Conservation (phyloP, 2,329 filamentous ascomycete genomes). For the Cytospora piceae region DNA sequence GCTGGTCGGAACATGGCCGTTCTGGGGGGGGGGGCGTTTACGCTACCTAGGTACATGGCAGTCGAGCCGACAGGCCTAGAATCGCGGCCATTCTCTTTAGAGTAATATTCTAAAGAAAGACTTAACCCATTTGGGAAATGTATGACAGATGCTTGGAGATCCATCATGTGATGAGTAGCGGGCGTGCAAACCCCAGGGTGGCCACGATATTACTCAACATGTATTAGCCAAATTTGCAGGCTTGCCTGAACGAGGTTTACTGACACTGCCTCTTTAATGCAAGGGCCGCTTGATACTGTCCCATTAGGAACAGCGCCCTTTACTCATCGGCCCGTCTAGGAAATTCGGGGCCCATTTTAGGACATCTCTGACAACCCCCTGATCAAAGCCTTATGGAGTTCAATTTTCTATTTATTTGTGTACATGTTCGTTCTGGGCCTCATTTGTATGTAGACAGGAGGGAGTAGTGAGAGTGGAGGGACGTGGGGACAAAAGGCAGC, state of each 20-base stretch:
- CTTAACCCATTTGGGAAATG: constrained; percentile 19
- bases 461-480: constrained; percentile 20
- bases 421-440: constrained; percentile 19
- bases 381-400: constrained; percentile 11
- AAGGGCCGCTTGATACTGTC: constrained; percentile 22
- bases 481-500: constrained; percentile 6
- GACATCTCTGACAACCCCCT: constrained; percentile 24
- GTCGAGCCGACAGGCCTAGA: constrained; percentile 8
- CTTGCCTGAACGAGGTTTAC: constrained; percentile 10
- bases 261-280: constrained; percentile 9
- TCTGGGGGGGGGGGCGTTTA: constrained; percentile 7
- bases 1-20: constrained; percentile 26
- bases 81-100: constrained; percentile 16
- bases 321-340: constrained; percentile 15
- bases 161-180: constrained; percentile 28
- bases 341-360: constrained; percentile 10
- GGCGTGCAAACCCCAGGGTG: constrained; percentile 12
- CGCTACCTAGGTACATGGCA: not conserved
- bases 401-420: not conserved
- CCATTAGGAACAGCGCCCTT: constrained; percentile 23
- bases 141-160: constrained; percentile 21
- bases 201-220: constrained; percentile 21
- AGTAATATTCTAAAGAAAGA: constrained; percentile 17
- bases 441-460: not conserved
- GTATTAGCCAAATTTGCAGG: not conserved